Conservation (phyloP, 345 rosid genomes). For the Hibiscus tridactylites region DNA sequence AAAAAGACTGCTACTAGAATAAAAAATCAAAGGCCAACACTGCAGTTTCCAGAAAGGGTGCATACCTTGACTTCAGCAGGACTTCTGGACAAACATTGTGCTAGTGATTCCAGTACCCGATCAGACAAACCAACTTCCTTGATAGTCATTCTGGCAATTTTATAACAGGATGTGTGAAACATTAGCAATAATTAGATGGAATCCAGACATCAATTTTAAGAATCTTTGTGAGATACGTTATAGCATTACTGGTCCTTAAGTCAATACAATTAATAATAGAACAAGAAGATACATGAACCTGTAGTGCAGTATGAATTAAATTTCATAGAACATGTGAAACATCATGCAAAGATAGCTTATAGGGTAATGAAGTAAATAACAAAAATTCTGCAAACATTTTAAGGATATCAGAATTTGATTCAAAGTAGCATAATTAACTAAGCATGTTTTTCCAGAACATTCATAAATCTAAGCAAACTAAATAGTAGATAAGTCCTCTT, state of each 20-base stretch:
- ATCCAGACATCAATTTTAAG: neutral
- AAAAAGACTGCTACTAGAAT: neutral
- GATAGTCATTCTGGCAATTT: constrained; percentile 65
- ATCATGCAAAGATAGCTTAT: neutral
- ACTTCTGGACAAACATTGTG: constrained; percentile 60
- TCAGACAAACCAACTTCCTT: constrained; percentile 67
- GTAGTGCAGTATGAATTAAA: neutral
- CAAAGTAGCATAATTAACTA: neutral
- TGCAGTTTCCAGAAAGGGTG: neutral
- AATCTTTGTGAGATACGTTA: neutral
- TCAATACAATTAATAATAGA: neutral
- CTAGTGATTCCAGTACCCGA: constrained; percentile 57
- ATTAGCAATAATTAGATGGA: constrained; percentile 2
- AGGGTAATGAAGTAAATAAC: neutral
- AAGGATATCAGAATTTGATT: neutral
- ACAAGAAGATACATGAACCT: neutral
- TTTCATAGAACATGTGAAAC: neutral
- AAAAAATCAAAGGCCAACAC: constrained; percentile 6
- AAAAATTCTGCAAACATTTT: neutral
- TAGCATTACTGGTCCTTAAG: neutral
- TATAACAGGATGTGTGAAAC: constrained; percentile 9
- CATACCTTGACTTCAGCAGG: constrained; percentile 79
- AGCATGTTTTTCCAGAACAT: neutral
- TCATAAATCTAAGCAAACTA: neutral
- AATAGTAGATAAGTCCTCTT: neutral